Percentiles rank a stretch among this genome's conserved stretches.
phyloP scores from a whole-genome alignment of 2,329 filamentous ascomycete species.

The Exophiala oligosperma region DNA sequence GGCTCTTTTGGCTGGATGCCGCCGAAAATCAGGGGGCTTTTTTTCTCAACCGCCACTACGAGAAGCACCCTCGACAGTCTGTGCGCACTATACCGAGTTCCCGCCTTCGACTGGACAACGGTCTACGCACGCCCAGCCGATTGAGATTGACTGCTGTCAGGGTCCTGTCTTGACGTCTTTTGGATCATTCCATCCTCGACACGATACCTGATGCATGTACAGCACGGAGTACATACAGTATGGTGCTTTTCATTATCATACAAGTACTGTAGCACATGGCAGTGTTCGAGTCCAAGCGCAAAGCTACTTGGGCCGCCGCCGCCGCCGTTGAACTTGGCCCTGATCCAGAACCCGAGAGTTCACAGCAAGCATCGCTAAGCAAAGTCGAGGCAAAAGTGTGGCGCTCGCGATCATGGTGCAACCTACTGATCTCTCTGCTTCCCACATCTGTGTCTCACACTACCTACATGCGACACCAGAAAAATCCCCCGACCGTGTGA shows the following conservation, averaged over 20 bases:
- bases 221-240: background rate
- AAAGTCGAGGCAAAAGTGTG: background rate
- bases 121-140: no score
- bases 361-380: background rate
- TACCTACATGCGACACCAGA: constrained; percentile 7
- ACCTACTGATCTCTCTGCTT: background rate
- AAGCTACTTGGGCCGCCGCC: no score
- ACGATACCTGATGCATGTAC: background rate
- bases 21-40: constrained; percentile 1
- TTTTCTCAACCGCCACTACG: background rate
- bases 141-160: no score
- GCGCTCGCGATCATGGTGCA: background rate
- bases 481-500: constrained; percentile 2
- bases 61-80: background rate
- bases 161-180: no score
- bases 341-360: constrained; percentile 1
- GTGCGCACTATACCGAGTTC: background rate
- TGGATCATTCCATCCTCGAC: background rate
- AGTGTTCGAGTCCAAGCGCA: background rate
- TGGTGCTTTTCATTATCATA: background rate
- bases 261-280: background rate
- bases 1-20: background rate
- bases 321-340: background rate
- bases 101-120: no score
- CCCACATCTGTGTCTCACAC: background rate